Evolutionary conservation across 2,329 filamentous ascomycete genomes (phyloP), one percentile per base, ranked within the genome.

Genomic region (Botrytis hyacinthi): DNA sequence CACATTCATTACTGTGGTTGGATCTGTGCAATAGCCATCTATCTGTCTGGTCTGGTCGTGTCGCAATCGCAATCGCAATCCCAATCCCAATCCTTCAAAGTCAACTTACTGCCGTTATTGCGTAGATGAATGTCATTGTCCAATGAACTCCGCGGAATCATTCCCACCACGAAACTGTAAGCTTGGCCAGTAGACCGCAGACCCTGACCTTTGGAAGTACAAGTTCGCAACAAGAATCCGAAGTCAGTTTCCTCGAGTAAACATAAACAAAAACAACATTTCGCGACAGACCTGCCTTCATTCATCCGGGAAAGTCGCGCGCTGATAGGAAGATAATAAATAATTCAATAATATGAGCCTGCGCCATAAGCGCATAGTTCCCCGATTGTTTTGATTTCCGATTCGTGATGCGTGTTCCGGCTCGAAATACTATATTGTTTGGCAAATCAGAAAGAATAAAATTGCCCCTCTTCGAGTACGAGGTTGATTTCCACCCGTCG

Each of bases 301-400:
- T 73, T 35, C 66, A 71, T 35, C 46, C 51, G 51, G 57, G 70
- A 70, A 73, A 54, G 63, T 70, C 71, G 70, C 65, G 60, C 70
- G 73, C 61, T 74, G 77, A 77, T 77, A 78, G 76, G 75, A 66
- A 66, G 40, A 32, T 63, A 70, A 73, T 63, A 71, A 73, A 61
- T 20, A 10, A 40, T 61, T 46, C 54, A 61, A 70, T 75, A 74
- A 74, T 76, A 74, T 75, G 74, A 71, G 75, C 67, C 54, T 76
- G 76, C 76, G 77, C 75, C 76, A 77, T 77, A 74, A 76, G 76
- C 78, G 76, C 76, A 78, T 71, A 75, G 51, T 67, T 74, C 74
- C 62, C 74, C 73, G 60, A 70, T 74, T 72, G 57, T 70, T 60
- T 70, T 59, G 75, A 73, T 67, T 75, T 71, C 75, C 75, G 77